Base-by-base conservation (phyloP, 1,284 basidiomycete species). In the Leccinum subrobustum region DNA sequence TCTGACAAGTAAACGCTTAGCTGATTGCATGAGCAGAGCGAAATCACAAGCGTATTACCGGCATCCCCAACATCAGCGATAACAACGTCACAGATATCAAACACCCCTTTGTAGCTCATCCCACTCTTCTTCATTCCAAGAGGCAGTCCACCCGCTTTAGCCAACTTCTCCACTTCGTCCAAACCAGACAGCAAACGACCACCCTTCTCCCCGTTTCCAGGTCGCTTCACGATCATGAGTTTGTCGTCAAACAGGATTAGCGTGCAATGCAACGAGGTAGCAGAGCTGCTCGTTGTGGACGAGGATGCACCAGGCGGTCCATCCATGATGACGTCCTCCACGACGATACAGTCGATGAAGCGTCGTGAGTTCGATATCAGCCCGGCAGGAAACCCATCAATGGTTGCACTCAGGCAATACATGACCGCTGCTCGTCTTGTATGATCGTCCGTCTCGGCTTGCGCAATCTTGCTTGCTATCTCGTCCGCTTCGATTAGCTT, bases 181-280 rank as follows among this genome's bases (percentile, higher is more conserved):
- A 99, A 78, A 0, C 97, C 96, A 2, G 93, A 86, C 25, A 95
- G 75, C 23, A 81, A 77, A 52, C 87, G 83, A 0, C 92, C 95
- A 48, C 87, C 83, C 68, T 89, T 89, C 61, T 92, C 85, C 3
- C 85, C 82, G 50, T 84, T 84, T 7, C 84, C 81, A 2, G 92
- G 89, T 31, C 97, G 85, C 77, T 98, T 98, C 57, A 89, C 90
- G 62, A 99, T 87, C 71, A 98, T 84, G 31, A 99, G 78, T 70
- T 94, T 93, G 77, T 99, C 97, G 68, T 96, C 92, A 70, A 99
- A 99, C 47, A 99, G 80, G 74, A 99, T 93, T 37, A 99, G 78
- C 1, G 92, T 93, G 74, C 93, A 96, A 68, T 93, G 91, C 9
- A 98, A 80, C 3, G 80, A 69, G 55, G 73, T 72, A 3, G 76